These are phyloP conservation scores for Pinus albicaulis DNA, from an alignment of 75 land plant genomes.

Conservation along the genomic window DNA sequence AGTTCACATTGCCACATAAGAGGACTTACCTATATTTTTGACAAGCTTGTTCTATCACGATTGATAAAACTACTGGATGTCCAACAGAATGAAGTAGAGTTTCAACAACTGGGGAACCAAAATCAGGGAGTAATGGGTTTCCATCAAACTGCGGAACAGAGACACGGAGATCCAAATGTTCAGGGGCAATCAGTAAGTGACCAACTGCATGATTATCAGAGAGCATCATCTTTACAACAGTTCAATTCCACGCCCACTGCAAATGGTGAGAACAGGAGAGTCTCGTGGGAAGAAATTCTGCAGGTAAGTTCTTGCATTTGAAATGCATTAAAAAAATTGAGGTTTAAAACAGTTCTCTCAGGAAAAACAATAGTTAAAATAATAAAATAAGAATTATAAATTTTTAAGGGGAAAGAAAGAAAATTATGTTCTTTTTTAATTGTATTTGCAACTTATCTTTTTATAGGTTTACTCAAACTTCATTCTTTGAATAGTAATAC, in stretches of 20 bases:
- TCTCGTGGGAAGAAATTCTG: neutral
- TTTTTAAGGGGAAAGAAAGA: no score
- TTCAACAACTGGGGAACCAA: neutral
- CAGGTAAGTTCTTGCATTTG: neutral
- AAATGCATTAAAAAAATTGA: no score
- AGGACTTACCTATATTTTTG: neutral
- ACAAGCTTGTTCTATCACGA: neutral
- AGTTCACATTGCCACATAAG: neutral
- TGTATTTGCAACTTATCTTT: no score
- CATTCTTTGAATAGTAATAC: no score
- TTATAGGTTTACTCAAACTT: no score
- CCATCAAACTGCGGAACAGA: constrained; percentile 6
- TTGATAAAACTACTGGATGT: neutral
- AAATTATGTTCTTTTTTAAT: no score
- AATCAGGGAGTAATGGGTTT: neutral
- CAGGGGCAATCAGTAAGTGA: neutral
- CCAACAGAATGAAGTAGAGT: neutral
- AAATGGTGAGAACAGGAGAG: neutral
- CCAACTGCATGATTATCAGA: constrained; percentile 1
- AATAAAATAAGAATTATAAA: no score
- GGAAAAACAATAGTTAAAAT: no score
- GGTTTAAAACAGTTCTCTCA: no score
- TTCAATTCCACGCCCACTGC: neutral
- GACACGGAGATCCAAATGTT: neutral
- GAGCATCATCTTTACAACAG: neutral